Evolutionary conservation across 805 yeast species (phyloP), one percentile per base, ranked within the genome.

Genomic region (Yamadazyma philogaea): DNA sequence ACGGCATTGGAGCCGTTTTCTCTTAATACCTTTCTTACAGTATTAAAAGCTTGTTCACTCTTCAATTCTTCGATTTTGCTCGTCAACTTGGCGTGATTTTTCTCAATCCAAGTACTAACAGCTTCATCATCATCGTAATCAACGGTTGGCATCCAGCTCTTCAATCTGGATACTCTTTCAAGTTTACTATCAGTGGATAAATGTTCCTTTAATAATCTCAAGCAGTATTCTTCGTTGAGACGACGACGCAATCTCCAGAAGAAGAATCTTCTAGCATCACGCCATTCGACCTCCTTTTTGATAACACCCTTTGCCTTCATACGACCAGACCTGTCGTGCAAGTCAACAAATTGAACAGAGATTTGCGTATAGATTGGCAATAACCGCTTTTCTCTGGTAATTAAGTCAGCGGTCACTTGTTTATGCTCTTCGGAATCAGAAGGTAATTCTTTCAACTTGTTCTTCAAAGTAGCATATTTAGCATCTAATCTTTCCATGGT

Each of bases 221-320:
- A 71, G 61, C 91, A 72, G 66, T 88, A 87, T 65, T 87, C 95
- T 69, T 93, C 99, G 61, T 86, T 83, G 66, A 93, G 74, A 66
- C 96, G 87, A 70, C 99, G 84, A 72, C 97, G 87, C 48, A 88
- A 79, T 68, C 99, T 83, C 99, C 99, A 93, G 93, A 87, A 93
- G 82, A 93, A 93, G 81, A 77, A 87, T 59, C 98, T 82, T 75
- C 99, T 87, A 22, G 97, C 79, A 39, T 89, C 76, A 35, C 66
- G 64, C 96, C 96, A 90, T 57, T 84, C 81, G 41, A 93, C 69
- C 55, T 88, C 93, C 61, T 85, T 84, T 54, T 84, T 78, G 56
- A 93, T 88, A 45, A 84, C 85, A 45, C 91, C 95, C 78, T 93
- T 95, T 43, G 95, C 95, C 68, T 85, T 66, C 98, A 93, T 93